Evolutionary conservation across 2,329 filamentous ascomycete species (phyloP).

Genomic region (Arthrobotrys pseudoclavata): DNA sequence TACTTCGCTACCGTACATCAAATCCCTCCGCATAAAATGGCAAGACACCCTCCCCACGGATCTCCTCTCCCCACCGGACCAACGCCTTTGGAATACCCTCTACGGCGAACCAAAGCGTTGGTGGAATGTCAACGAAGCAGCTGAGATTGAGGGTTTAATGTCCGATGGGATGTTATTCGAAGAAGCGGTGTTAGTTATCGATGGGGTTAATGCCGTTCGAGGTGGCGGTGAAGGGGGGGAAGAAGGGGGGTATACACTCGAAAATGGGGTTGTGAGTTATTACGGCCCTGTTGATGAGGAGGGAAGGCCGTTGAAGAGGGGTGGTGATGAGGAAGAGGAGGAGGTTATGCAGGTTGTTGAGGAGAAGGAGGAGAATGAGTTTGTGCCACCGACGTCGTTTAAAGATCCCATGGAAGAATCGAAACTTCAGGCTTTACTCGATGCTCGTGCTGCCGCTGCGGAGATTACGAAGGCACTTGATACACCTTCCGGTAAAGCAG

Average conservation of each 20-base stretch:
- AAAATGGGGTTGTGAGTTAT: conserved; percentile 47
- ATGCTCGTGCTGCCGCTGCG: conserved; percentile 16
- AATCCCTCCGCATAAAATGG: conserved; percentile 45
- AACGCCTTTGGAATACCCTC: conserved; percentile 47
- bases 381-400: conserved; percentile 13
- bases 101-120: conserved; percentile 44
- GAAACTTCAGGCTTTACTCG: background rate
- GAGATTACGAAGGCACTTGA: conserved; percentile 3
- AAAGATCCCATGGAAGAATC: conserved; percentile 16
- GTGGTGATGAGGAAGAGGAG: background rate
- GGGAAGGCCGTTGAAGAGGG: conserved; percentile 32
- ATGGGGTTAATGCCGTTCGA: conserved; percentile 29
- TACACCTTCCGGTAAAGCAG: background rate
- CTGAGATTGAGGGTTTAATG: conserved; percentile 41
- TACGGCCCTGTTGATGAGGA: conserved; percentile 48
- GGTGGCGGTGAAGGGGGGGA: background rate
- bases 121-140: conserved; percentile 40
- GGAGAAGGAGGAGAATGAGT: background rate
- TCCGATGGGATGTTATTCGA: conserved; percentile 42
- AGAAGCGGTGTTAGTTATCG: conserved; percentile 43
- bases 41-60: conserved; percentile 34
- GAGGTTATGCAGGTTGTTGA: background rate
- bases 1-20: conserved; percentile 16
- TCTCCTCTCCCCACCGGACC: conserved; percentile 21
- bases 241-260: conserved; percentile 37